Evolutionary conservation across 148 eudicot species (phyloP), one percentile per base, ranked within the genome.

Genomic region (Vaccinium vitisidaea): DNA sequence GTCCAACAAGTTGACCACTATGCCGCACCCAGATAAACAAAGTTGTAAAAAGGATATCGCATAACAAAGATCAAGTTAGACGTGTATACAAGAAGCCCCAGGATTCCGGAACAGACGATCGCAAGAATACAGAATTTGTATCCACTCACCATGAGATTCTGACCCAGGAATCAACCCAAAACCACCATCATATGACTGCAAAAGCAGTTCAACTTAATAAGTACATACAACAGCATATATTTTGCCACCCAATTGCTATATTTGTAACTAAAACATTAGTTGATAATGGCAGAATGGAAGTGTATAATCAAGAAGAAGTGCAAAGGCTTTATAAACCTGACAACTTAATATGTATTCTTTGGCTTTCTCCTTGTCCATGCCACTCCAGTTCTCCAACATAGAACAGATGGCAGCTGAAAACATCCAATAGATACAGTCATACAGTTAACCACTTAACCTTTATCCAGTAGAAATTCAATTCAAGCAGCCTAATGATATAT

Each of bases 161-260:
- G 95, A 88, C 80, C 98, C 95, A 88, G 99, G 99, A 86, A 90
- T 89, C 87, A 96, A 84, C 74, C 99, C 99, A 87, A 96, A 96
- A 84, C 99, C 99, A 83, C 99, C 99, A 82, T 96, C 99, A 91
- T 93, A 96, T 50, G 99, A 96, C 99, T 96, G 95, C 92, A 89
- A 85, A 43, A 82, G 82, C 23, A 55, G 75, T 9, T 76, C 27
- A 73, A 81, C 36, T 83, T 30, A 18, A 14, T 50, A 58, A 85
- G 84, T 61, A 78, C 55, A 75, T 46, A 76, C 5, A 56, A 74
- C 19, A 85, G 12, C 32, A 30, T 67, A 67, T 11, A 11, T 25
- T 25, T 67, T 67, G 36, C 12, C 15, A 13, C 16, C 12, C 73
- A 25, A 67, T 1, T 67, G 15, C 16, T 25, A 67, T 1, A 13